These are phyloP conservation scores for Stachybotrys chartarum DNA, from an alignment of 2,329 filamentous ascomycete genomes.

Conservation along the genomic window DNA sequence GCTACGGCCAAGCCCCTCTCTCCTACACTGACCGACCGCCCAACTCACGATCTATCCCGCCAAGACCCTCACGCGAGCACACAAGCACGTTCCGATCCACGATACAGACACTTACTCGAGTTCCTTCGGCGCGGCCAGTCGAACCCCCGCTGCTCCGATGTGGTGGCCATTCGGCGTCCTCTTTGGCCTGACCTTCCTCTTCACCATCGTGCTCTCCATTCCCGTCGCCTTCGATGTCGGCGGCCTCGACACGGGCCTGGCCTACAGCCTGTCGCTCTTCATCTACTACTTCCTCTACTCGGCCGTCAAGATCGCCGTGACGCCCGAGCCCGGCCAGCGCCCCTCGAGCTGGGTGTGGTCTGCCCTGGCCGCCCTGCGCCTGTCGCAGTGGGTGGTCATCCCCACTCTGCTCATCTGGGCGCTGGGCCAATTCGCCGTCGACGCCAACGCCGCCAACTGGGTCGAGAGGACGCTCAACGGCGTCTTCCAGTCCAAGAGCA, in stretches of 20 bases:
- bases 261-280: conserved; percentile 84
- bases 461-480: conserved; percentile 70
- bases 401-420: conserved; percentile 89
- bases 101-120: too few relatives aligned
- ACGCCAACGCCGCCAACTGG: conserved; percentile 72
- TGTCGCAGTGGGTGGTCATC: conserved; percentile 81
- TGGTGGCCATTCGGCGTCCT: conserved; percentile 73
- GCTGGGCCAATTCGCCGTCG: conserved; percentile 89
- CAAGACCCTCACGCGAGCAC: background rate
- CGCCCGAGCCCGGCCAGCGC: conserved; percentile 38
- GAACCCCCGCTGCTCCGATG: conserved; percentile 48
- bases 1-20: background rate
- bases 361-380: conserved; percentile 60
- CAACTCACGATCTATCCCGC: background rate
- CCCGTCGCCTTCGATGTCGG: conserved; percentile 97
- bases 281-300: conserved; percentile 89
- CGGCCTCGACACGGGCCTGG: conserved; percentile 86
- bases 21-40: background rate
- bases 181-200: conserved; percentile 77
- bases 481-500: conserved; percentile 53
- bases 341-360: conserved; percentile 65
- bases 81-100: background rate
- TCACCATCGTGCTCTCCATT: conserved; percentile 90
- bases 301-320: conserved; percentile 69
- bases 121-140: conserved; percentile 17